Evolutionary conservation across 2,329 filamentous ascomycete genomes (phyloP).

Genomic region (Whalleya microplaca): DNA sequence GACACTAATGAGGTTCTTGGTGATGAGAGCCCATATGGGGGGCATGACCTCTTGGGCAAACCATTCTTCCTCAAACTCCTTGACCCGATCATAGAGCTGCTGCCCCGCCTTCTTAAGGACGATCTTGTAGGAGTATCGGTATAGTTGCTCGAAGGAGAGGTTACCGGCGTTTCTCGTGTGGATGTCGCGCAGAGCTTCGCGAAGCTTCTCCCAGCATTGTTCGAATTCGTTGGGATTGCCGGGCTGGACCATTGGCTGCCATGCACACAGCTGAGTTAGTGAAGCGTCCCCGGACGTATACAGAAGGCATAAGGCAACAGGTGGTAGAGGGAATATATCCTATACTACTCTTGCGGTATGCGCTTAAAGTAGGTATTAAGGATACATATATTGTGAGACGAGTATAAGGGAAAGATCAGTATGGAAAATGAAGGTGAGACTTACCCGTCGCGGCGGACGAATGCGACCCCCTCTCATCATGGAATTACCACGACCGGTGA

Average conservation of each 20-base stretch:
- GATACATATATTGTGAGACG: too few species aligned
- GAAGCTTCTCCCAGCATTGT: slow-evolving; percentile 77
- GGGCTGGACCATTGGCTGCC: slow-evolving; percentile 34
- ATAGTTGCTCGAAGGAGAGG: slow-evolving; percentile 93
- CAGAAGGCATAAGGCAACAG: too few species aligned
- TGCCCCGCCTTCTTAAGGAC: slow-evolving; percentile 87
- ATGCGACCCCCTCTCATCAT: slow-evolving; percentile 36
- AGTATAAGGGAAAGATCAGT: background rate
- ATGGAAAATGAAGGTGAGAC: slow-evolving; percentile 11
- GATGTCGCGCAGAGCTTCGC: slow-evolving; percentile 80
- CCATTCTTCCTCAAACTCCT: slow-evolving; percentile 81
- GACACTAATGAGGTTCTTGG: slow-evolving; percentile 64
- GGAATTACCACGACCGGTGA: slow-evolving; percentile 38
- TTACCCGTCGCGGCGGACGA: slow-evolving; percentile 38
- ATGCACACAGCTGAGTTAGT: slow-evolving; percentile 10
- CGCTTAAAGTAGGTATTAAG: background rate
- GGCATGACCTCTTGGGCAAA: slow-evolving; percentile 74
- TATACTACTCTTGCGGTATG: background rate
- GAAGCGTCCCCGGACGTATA: background rate
- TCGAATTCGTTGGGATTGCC: slow-evolving; percentile 78
- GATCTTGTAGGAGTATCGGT: slow-evolving; percentile 91
- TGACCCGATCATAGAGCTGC: slow-evolving; percentile 78
- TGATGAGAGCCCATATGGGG: slow-evolving; percentile 71
- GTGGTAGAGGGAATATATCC: too few species aligned
- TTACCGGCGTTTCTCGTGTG: slow-evolving; percentile 88